Evolutionary conservation across 2,329 filamentous ascomycete species (phyloP).

Genomic region (Pestalotiopsis sp.): DNA sequence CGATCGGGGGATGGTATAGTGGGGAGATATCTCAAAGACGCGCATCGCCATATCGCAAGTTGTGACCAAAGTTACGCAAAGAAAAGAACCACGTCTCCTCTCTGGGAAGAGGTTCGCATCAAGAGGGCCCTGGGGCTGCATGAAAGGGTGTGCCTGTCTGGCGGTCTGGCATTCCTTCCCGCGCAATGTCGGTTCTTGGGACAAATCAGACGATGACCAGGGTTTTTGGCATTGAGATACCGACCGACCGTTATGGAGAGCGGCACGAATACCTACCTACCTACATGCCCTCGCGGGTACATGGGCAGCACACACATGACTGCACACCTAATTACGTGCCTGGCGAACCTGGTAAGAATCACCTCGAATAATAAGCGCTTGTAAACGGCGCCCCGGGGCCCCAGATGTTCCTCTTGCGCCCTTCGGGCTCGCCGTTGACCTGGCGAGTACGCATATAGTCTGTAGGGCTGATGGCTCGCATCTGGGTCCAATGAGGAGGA

Average conservation of each 20-base stretch:
- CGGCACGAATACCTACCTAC: too few relatives aligned
- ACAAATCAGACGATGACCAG: neutral
- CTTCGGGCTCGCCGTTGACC: constrained; percentile 9
- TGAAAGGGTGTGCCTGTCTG: constrained; percentile 12
- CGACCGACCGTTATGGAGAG: neutral
- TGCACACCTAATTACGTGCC: too few relatives aligned
- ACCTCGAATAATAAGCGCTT: too few relatives aligned
- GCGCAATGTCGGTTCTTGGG: neutral
- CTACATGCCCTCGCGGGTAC: too few relatives aligned
- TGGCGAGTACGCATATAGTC: constrained; percentile 3
- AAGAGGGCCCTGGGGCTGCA: neutral
- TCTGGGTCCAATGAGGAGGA: neutral
- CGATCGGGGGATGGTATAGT: neutral
- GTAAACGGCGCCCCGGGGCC: neutral
- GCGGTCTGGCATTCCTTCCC: constrained; percentile 12
- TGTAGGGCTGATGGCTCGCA: constrained; percentile 11
- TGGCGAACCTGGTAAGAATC: too few relatives aligned
- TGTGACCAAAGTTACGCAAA: constrained; percentile 9
- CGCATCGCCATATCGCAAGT: constrained; percentile 10
- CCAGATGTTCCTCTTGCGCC: neutral
- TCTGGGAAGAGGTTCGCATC: too few relatives aligned
- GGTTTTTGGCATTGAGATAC: neutral
- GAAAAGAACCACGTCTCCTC: neutral
- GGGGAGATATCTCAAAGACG: neutral
- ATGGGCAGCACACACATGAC: too few relatives aligned